Conservation (phyloP, 257 asterid species). For the Misopates orontium region DNA sequence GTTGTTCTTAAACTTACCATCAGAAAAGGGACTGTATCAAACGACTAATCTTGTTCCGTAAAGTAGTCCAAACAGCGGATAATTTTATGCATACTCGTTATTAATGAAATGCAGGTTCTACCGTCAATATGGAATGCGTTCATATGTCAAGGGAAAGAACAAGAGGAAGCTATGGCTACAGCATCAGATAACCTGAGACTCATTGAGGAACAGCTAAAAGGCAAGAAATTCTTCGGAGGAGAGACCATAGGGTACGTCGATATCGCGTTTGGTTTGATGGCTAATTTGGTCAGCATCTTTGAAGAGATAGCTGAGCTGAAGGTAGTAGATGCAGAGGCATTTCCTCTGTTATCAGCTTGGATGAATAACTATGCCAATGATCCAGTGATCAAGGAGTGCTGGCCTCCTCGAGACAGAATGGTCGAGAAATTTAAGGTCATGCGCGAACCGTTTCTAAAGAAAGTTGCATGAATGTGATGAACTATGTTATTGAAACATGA, state of each 20-base stretch:
- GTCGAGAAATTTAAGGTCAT: conserved; percentile 31
- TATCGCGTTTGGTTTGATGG: conserved; percentile 42
- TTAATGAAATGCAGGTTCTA: conserved; percentile 30
- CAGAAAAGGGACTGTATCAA: too few relatives aligned
- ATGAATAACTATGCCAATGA: conserved; percentile 34
- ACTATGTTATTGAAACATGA: too few relatives aligned
- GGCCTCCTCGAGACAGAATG: conserved; percentile 51
- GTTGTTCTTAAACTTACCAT: too few relatives aligned
- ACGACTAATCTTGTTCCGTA: too few relatives aligned
- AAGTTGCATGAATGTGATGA: conserved; percentile 12
- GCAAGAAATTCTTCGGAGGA: conserved; percentile 44
- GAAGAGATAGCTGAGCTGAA: conserved; percentile 33
- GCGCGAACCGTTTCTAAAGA: conserved; percentile 29
- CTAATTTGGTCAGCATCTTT: conserved; percentile 29
- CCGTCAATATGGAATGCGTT: conserved; percentile 32
- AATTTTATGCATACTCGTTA: too few relatives aligned
- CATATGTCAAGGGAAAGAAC: conserved; percentile 33
- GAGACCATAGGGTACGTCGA: conserved; percentile 47
- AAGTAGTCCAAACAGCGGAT: too few relatives aligned
- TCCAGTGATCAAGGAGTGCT: conserved; percentile 40
- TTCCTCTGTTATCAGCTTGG: conserved; percentile 42
- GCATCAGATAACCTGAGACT: conserved; percentile 31
- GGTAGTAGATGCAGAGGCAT: conserved; percentile 33
- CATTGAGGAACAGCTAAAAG: conserved; percentile 41
- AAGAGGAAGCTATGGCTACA: conserved; percentile 32